Evolutionary conservation across 2,329 filamentous ascomycete genomes (phyloP), one percentile per base, ranked within the genome.

Genomic region (Fusarium sp.): DNA sequence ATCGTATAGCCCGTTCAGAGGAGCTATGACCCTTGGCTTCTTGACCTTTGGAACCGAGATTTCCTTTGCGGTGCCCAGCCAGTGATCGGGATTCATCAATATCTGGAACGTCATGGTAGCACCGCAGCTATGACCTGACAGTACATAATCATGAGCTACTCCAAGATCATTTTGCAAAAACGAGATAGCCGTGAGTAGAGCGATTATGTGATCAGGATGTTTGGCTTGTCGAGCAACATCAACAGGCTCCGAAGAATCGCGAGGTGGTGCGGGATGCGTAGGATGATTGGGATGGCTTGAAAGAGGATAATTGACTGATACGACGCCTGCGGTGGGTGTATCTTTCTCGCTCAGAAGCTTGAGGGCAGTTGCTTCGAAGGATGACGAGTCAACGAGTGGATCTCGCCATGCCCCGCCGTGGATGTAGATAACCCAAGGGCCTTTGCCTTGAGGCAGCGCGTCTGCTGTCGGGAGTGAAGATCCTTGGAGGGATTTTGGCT

Each of bases 371-470:
- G 48, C 24, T 48, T 66, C 48, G 0, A 66, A 66, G 10, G 63
- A 66, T 0, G 60, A 57, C 0, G 61, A 65, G 61, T 66, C 48
- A 2, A 66, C 60, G 6, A 66, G 50, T 8, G 63, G 63, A 1
- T 66, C 63, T n/a, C 63, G 48, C 60, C 63, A 66, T 15, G 63
- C 63, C 5, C 63, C 63, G 8, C 63, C 63, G 10, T 66, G 63
- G 18, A 66, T 57, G 9, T 66, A 65, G 5, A 66, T 5, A 1
- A 66, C 28, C 63, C 63, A 66, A 10, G 18, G 39, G 6, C 45
- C 59, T 28, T 28, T 14, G 0, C 5, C 26, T 0, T 13, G 4
- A 24, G 45, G 45, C 3, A 39, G 3, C 8, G 0, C 11, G 2
- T 55, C n/a, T 12, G 22, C 18, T 28, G 26, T 14, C 1, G 28